Evolutionary conservation across 257 asterid genomes (phyloP).

Genomic region (Schizonepeta tenuifolia): DNA sequence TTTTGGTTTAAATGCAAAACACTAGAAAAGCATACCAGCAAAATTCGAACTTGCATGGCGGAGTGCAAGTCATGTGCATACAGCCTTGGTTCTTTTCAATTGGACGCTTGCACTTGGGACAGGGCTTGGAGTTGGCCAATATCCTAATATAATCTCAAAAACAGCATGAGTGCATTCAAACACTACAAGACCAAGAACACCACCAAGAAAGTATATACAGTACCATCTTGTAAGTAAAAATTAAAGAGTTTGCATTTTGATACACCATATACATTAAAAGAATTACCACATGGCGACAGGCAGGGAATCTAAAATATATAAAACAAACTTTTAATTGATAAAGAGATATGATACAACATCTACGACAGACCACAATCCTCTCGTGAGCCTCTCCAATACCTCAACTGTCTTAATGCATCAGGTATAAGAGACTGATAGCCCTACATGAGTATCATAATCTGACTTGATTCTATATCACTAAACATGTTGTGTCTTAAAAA

Average conservation of each 20-base stretch:
- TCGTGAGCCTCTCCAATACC: constrained; percentile 4
- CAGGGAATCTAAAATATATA: constrained; percentile 5
- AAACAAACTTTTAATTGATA: too few relatives aligned
- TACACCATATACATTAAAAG: not conserved
- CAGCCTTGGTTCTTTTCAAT: constrained; percentile 99
- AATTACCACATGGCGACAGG: not conserved
- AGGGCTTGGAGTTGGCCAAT: constrained; percentile 98
- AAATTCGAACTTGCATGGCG: constrained; percentile 98
- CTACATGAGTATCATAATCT: not conserved
- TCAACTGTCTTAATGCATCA: constrained; percentile 6
- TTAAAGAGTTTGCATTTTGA: not conserved
- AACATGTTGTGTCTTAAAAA: not conserved
- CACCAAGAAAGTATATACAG: not conserved
- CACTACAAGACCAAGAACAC: constrained; percentile 14
- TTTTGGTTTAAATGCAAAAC: constrained; percentile 11
- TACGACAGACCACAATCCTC: not conserved
- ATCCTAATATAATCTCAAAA: constrained; percentile 60
- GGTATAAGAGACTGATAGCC: constrained; percentile 18
- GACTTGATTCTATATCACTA: not conserved
- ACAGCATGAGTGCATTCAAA: constrained; percentile 25
- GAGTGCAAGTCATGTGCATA: constrained; percentile 99
- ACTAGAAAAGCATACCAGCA: constrained; percentile 73
- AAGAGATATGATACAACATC: not conserved
- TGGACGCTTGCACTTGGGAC: constrained; percentile 99
- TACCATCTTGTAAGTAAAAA: constrained; percentile 13